Conservation (phyloP, 2,329 filamentous ascomycete species). For the Berkeleyomyces rouxiae region DNA sequence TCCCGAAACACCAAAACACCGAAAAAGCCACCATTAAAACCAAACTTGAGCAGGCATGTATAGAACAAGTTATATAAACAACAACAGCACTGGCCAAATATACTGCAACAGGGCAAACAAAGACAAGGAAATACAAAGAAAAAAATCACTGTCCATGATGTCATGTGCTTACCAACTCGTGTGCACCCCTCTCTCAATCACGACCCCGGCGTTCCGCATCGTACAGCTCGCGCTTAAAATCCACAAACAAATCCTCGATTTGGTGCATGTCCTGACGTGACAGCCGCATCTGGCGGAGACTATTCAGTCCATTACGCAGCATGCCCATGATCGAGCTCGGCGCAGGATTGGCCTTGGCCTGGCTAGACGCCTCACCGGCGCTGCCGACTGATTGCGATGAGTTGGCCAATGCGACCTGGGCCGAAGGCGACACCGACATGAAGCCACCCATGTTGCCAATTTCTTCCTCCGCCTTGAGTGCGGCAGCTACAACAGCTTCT, state of each 20-base stretch:
- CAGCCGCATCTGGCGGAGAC: slow-evolving; percentile 42
- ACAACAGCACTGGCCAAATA: not conserved
- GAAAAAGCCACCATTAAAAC: not conserved
- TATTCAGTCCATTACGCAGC: slow-evolving; percentile 29
- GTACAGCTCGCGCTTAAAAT: slow-evolving; percentile 58
- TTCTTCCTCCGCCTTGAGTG: not conserved
- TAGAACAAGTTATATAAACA: not conserved
- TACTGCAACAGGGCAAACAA: not conserved
- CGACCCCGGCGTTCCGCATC: slow-evolving; percentile 47
- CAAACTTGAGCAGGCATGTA: not conserved
- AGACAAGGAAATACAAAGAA: not conserved
- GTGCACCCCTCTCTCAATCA: slow-evolving; percentile 13
- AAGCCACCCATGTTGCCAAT: not conserved
- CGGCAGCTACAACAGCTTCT: not conserved
- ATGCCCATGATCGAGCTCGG: slow-evolving; percentile 19
- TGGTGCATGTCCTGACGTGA: slow-evolving; percentile 49
- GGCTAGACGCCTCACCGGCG: not conserved
- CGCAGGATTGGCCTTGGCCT: not conserved
- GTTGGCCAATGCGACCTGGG: not conserved
- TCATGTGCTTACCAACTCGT: not conserved
- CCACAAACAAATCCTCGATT: slow-evolving; percentile 64
- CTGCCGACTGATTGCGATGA: not conserved
- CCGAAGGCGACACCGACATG: not conserved
- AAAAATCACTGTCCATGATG: not conserved
- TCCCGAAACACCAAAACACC: not conserved